phyloP scores from a whole-genome alignment of 345 rosid genomes.

The Zanthoxylum bungeanum region DNA sequence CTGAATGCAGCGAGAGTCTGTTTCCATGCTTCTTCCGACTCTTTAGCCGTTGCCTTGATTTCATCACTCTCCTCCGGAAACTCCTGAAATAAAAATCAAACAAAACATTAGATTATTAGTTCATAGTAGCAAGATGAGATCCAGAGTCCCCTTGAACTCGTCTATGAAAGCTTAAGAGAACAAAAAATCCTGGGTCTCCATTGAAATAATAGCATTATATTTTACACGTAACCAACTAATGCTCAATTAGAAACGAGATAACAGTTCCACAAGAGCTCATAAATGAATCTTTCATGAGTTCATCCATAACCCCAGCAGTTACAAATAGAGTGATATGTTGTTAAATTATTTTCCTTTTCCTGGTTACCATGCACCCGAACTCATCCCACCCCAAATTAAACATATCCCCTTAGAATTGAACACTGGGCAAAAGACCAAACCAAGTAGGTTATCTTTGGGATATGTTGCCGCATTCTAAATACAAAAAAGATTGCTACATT shows the following conservation, averaged over 20 bases:
- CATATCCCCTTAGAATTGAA: no score
- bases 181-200: not conserved
- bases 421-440: no score
- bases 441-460: no score
- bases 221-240: not conserved
- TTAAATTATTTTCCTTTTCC: no score
- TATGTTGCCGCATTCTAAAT: no score
- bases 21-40: constrained; percentile 83
- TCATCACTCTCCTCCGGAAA: constrained; percentile 47
- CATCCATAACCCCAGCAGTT: no score
- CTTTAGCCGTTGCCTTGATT: constrained; percentile 30
- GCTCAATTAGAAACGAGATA: not conserved
- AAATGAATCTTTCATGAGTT: no score
- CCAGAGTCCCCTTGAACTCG: no score
- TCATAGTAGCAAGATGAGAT: not conserved
- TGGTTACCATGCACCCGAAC: no score
- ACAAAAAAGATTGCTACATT: not conserved
- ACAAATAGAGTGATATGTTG: not conserved
- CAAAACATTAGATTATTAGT: not conserved
- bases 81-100: constrained; percentile 26
- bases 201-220: not conserved
- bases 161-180: not conserved
- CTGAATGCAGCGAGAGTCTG: constrained; percentile 62
- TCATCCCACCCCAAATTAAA: no score
- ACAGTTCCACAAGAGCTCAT: not conserved